These are phyloP conservation scores for Epicoccum sorghinum DNA, from an alignment of 2,329 filamentous ascomycete species.

Conservation along the genomic window DNA sequence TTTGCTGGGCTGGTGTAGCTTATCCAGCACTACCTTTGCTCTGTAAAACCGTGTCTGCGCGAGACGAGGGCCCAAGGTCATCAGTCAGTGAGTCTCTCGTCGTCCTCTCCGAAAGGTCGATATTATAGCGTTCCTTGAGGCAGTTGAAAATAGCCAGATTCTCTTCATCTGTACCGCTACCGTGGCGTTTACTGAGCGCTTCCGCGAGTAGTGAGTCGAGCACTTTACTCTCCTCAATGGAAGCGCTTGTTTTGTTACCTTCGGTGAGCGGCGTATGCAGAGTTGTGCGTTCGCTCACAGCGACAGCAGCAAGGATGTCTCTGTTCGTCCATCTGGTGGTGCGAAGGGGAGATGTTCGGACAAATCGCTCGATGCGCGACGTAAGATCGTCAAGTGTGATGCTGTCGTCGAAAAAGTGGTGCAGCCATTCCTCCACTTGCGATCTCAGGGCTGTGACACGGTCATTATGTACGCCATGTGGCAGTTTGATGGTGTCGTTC, in stretches of 20 bases:
- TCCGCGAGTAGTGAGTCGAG: conserved; percentile 28
- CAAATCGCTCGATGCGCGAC: conserved; percentile 25
- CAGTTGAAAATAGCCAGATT: conserved; percentile 26
- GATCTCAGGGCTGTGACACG: background rate
- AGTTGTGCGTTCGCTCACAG: conserved; percentile 19
- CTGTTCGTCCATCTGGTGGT: conserved; percentile 26
- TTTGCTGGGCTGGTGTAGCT: no score
- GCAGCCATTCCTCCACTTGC: conserved; percentile 21
- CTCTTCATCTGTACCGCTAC: conserved; percentile 25
- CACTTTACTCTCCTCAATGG: conserved; percentile 16
- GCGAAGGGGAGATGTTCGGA: conserved; percentile 23
- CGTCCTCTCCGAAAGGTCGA: conserved; percentile 4
- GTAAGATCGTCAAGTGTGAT: conserved; percentile 26
- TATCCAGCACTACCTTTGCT: no score
- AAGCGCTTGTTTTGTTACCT: background rate
- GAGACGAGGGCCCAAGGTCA: no score
- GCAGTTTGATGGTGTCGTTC: no score
- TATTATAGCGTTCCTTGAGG: conserved; percentile 24
- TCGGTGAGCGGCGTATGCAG: conserved; percentile 9
- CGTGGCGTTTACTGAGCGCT: conserved; percentile 28
- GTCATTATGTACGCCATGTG: conserved; percentile 24
- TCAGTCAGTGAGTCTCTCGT: no score
- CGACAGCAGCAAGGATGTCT: conserved; percentile 35
- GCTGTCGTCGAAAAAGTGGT: conserved; percentile 20
- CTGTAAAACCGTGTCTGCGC: no score